These are phyloP conservation scores for Arabidopsis arenosa DNA, from an alignment of 345 rosid species.

Conservation along the genomic window DNA sequence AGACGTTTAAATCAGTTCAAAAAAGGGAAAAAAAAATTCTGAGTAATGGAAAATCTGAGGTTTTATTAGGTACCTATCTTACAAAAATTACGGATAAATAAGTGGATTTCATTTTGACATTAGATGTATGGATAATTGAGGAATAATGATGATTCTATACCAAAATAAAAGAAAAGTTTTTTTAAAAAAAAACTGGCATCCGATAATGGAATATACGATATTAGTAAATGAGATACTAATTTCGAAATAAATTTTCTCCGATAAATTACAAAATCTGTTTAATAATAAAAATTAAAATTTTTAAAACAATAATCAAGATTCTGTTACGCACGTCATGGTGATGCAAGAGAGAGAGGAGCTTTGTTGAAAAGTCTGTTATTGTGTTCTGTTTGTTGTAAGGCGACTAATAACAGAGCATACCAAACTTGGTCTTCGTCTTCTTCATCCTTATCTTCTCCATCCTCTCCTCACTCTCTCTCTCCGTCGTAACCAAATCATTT, in stretches of 20 bases:
- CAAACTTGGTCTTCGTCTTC: slow-evolving; percentile 35
- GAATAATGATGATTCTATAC: not conserved
- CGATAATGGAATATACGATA: not conserved
- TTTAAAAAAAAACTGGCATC: not conserved
- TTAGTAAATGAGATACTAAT: slow-evolving; percentile 2
- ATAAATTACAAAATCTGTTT: not conserved
- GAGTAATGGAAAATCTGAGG: not conserved
- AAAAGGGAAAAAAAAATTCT: not conserved
- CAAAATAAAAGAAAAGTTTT: not conserved
- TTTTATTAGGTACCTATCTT: not conserved
- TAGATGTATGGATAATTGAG: not conserved
- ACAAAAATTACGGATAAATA: not conserved
- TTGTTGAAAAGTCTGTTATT: slow-evolving; percentile 48
- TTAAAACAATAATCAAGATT: slow-evolving; percentile 16
- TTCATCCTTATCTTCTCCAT: slow-evolving; percentile 10
- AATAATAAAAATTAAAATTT: not conserved
- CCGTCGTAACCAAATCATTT: slow-evolving; percentile 10
- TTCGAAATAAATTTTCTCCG: not conserved
- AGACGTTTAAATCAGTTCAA: not conserved
- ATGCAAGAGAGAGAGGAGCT: slow-evolving; percentile 21
- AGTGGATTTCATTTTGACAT: not conserved
- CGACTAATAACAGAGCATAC: slow-evolving; percentile 38
- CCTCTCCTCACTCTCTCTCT: not conserved
- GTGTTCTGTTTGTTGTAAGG: slow-evolving; percentile 39
- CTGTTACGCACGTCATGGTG: slow-evolving; percentile 34